Evolutionary conservation across 805 yeast species (phyloP).

Genomic region (Starmerella apis): DNA sequence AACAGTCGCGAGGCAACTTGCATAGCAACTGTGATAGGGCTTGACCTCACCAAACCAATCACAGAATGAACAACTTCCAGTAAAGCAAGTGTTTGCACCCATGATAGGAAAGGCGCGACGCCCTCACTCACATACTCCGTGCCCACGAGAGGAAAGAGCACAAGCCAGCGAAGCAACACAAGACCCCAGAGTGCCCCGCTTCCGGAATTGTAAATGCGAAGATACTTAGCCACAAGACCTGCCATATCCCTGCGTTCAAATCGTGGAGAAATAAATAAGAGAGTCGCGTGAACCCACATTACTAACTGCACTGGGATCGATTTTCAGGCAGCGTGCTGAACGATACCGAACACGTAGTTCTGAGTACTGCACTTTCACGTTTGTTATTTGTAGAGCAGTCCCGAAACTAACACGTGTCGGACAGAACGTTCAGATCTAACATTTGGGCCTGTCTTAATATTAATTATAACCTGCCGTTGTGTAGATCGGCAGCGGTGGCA

Average conservation of each 20-base stretch:
- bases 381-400: too few species aligned
- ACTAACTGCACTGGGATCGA: not conserved
- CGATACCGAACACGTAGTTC: too few species aligned
- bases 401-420: too few species aligned
- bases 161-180: constrained; percentile 38
- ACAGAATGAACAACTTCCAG: constrained; percentile 72
- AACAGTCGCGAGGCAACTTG: constrained; percentile 81
- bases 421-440: too few species aligned
- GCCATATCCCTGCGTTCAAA: not conserved
- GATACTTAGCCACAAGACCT: constrained; percentile 23
- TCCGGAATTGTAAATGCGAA: constrained; percentile 43
- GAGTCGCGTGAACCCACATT: too few species aligned
- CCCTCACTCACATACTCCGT: constrained; percentile 56
- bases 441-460: too few species aligned
- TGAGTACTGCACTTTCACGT: too few species aligned
- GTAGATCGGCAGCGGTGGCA: not conserved
- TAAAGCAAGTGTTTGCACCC: constrained; percentile 68
- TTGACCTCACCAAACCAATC: constrained; percentile 74
- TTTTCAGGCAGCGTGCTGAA: too few species aligned
- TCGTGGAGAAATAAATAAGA: too few species aligned
- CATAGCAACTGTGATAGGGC: constrained; percentile 68
- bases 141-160: constrained; percentile 39
- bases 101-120: constrained; percentile 48
- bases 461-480: not conserved
- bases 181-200: constrained; percentile 48